Conservation (phyloP, 139 green algal genomes). For the Monoraphidium neglectum region DNA sequence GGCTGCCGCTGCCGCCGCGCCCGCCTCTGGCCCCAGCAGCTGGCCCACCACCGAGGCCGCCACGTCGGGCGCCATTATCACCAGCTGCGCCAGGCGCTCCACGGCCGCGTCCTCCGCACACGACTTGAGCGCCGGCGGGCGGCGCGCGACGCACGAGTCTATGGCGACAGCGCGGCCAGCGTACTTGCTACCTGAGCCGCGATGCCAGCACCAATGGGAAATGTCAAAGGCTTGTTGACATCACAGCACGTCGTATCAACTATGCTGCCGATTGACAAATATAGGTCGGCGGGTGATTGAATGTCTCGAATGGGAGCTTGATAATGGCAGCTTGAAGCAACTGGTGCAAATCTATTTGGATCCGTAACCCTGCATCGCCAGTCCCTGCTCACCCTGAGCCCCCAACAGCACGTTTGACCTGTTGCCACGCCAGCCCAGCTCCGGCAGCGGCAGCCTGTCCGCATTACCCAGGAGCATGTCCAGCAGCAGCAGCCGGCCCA, state of each 20-base stretch:
- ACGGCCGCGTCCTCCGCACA: conserved; percentile 69
- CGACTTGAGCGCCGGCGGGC: conserved; percentile 60
- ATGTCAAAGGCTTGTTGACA: background rate
- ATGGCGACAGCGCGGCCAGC: conserved; percentile 69
- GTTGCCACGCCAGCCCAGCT: conserved; percentile 83
- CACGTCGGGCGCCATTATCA: conserved; percentile 19
- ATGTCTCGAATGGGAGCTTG: background rate
- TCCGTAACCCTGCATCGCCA: background rate
- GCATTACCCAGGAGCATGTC: conserved; percentile 83
- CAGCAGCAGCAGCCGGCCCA: conserved; percentile 73
- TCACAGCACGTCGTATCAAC: background rate
- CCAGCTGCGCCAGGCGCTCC: conserved; percentile 71
- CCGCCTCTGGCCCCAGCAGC: background rate
- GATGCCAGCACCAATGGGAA: background rate
- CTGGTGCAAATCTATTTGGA: background rate
- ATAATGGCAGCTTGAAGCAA: background rate
- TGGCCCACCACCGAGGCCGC: background rate
- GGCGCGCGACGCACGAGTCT: conserved; percentile 76
- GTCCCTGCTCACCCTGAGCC: conserved; percentile 17
- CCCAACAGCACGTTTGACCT: conserved; percentile 57
- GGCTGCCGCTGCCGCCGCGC: background rate
- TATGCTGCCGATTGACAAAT: background rate
- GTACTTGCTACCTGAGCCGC: conserved; percentile 33
- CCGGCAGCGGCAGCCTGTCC: conserved; percentile 73
- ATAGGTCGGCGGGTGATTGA: background rate